Evolutionary conservation across 441 rosid species (phyloP).

Genomic region (Euphorbia celastroides): DNA sequence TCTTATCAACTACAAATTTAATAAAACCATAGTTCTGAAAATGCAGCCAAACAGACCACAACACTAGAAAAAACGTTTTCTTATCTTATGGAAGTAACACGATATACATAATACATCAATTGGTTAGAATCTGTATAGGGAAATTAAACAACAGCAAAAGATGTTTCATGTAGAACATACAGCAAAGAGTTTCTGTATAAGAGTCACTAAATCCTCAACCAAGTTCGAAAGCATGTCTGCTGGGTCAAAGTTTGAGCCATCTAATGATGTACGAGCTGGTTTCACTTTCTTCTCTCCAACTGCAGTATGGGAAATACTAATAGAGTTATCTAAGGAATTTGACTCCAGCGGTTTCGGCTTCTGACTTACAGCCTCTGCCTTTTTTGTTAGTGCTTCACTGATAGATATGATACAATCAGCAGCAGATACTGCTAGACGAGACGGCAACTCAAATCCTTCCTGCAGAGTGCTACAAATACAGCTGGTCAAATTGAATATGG

Average conservation of each 20-base stretch:
- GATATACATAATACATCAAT: slow-evolving; percentile 2
- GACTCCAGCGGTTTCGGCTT: slow-evolving; percentile 32
- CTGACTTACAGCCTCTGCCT: slow-evolving; percentile 31
- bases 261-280: slow-evolving; percentile 22
- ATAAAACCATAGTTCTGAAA: not conserved
- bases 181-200: slow-evolving; percentile 55
- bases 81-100: not conserved
- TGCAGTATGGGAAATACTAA: slow-evolving; percentile 27
- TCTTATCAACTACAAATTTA: not conserved
- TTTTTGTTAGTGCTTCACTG: slow-evolving; percentile 67
- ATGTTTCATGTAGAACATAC: slow-evolving; percentile 43
- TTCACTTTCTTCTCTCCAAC: slow-evolving; percentile 38
- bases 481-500: slow-evolving; percentile 9
- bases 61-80: not conserved
- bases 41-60: not conserved
- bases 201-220: slow-evolving; percentile 42
- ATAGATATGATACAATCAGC: slow-evolving; percentile 83
- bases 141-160: slow-evolving; percentile 6
- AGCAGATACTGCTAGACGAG: slow-evolving; percentile 81
- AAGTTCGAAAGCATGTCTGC: slow-evolving; percentile 58
- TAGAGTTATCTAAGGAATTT: slow-evolving; percentile 28
- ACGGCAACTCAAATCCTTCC: slow-evolving; percentile 81
- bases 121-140: not conserved
- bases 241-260: slow-evolving; percentile 29
- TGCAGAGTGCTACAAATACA: slow-evolving; percentile 49